Evolutionary conservation across 2,329 filamentous ascomycete genomes (phyloP).

Genomic region (Xylariaceae sp.): DNA sequence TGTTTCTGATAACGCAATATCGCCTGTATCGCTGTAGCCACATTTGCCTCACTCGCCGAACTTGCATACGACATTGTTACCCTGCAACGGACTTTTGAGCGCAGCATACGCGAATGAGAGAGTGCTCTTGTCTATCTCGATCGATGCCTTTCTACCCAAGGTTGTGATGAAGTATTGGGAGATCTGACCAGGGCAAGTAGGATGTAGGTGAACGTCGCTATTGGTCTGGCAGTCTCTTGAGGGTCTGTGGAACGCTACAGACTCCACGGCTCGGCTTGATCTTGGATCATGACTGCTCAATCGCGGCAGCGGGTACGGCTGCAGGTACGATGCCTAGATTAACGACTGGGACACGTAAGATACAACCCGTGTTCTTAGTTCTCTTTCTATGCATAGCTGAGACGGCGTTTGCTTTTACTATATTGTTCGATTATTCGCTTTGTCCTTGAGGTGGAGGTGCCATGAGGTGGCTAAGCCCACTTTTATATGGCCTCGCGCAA

Average conservation of each 20-base stretch:
- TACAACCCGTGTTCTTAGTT: slow-evolving; percentile 39
- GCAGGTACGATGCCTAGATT: slow-evolving; percentile 22
- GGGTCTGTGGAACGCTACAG: slow-evolving; percentile 21
- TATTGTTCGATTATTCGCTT: slow-evolving; percentile 36
- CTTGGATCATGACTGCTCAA: slow-evolving; percentile 25
- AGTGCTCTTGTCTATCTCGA: slow-evolving; percentile 20
- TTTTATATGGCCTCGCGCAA: slow-evolving; percentile 28
- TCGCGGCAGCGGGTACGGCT: slow-evolving; percentile 19
- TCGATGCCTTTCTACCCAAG: slow-evolving; percentile 23
- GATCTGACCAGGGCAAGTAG: slow-evolving; percentile 22
- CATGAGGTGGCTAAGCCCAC: slow-evolving; percentile 32
- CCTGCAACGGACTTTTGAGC: slow-evolving; percentile 20
- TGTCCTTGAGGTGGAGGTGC: slow-evolving; percentile 32
- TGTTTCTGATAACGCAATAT: slow-evolving; percentile 28
- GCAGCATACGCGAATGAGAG: slow-evolving; percentile 11
- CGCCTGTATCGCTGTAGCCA: slow-evolving; percentile 32
- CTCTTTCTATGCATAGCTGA: slow-evolving; percentile 48
- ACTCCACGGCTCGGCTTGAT: slow-evolving; percentile 19
- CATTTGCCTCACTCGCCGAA: slow-evolving; percentile 30
- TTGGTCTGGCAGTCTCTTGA: slow-evolving; percentile 23
- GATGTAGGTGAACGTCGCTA: slow-evolving; percentile 24
- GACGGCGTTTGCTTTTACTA: slow-evolving; percentile 43
- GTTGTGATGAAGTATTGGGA: slow-evolving; percentile 24
- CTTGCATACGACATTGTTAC: slow-evolving; percentile 27
- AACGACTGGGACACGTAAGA: slow-evolving; percentile 25